Conservation (phyloP, 2,329 filamentous ascomycete genomes). For the Aspergillus latus region DNA sequence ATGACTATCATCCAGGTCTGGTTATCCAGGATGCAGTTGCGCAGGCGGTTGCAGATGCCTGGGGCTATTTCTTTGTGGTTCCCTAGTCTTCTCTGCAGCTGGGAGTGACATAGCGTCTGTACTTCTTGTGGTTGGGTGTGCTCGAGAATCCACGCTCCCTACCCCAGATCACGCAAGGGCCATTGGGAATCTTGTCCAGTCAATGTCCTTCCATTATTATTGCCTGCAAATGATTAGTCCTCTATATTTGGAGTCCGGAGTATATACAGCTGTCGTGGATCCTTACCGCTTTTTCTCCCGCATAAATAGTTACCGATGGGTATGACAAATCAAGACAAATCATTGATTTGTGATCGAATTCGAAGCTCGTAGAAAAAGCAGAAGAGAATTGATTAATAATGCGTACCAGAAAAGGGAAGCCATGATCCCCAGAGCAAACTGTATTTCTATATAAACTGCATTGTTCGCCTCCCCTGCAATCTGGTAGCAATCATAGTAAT, state of each 20-base stretch:
- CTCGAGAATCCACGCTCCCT: too few relatives aligned
- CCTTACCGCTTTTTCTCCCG: not conserved
- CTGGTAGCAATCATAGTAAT: not conserved
- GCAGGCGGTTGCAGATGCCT: constrained; percentile 10
- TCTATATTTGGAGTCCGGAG: not conserved
- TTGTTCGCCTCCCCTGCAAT: not conserved
- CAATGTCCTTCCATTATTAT: too few relatives aligned
- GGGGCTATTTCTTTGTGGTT: constrained; percentile 4
- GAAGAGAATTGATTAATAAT: not conserved
- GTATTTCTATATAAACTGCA: not conserved
- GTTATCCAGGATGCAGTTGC: constrained; percentile 15
- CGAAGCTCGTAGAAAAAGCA: too few relatives aligned
- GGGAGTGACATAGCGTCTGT: too few relatives aligned
- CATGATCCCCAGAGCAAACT: not conserved
- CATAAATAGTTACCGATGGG: too few relatives aligned
- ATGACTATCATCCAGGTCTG: constrained; percentile 15
- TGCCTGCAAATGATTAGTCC: too few relatives aligned
- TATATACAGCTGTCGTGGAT: not conserved
- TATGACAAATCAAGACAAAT: not conserved
- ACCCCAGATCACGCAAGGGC: too few relatives aligned
- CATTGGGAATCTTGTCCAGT: too few relatives aligned
- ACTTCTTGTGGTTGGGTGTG: too few relatives aligned
- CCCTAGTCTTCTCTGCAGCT: not conserved
- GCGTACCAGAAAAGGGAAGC: too few relatives aligned
- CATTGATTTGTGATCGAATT: too few relatives aligned